A percentile compares a stretch with the other conserved stretches of the same genome.
Evolutionary conservation across 2,329 filamentous ascomycete genomes (phyloP).

Genomic region (Fusarium sororula): DNA sequence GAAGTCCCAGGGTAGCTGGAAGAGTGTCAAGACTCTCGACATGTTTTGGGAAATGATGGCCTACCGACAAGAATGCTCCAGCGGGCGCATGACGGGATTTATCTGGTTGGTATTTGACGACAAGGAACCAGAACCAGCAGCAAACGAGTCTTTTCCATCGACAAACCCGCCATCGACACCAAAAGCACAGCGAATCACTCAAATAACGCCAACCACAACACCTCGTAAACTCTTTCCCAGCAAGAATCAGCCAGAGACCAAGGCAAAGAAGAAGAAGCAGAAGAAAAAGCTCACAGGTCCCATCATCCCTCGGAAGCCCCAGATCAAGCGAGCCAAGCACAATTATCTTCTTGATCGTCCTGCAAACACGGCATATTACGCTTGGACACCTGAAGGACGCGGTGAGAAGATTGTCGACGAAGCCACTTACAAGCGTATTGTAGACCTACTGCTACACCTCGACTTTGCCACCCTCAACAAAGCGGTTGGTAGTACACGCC

Average conservation of each 20-base stretch:
- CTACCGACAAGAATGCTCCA: constrained; percentile 93
- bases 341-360: constrained; percentile 61
- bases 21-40: constrained; percentile 82
- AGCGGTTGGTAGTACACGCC: constrained; percentile 69
- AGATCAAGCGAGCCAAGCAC: constrained; percentile 67
- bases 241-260: constrained; percentile 20
- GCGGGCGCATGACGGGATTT: constrained; percentile 91
- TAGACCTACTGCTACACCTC: constrained; percentile 75
- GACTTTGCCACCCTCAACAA: constrained; percentile 75
- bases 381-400: constrained; percentile 69
- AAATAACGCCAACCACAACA: constrained; percentile 46
- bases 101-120: constrained; percentile 89
- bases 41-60: constrained; percentile 99
- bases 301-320: constrained; percentile 71
- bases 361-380: constrained; percentile 68
- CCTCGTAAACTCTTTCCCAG: constrained; percentile 47
- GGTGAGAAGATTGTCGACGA: constrained; percentile 72
- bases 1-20: constrained; percentile 76
- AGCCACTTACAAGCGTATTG: constrained; percentile 71
- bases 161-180: constrained; percentile 46
- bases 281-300: constrained; percentile 64
- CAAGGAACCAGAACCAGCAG: constrained; percentile 24
- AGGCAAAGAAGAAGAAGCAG: constrained; percentile 45
- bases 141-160: constrained; percentile 38
- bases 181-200: constrained; percentile 38